phyloP scores from a whole-genome alignment of 1,284 basidiomycete genomes.

The Ceratobasidium sp. region DNA sequence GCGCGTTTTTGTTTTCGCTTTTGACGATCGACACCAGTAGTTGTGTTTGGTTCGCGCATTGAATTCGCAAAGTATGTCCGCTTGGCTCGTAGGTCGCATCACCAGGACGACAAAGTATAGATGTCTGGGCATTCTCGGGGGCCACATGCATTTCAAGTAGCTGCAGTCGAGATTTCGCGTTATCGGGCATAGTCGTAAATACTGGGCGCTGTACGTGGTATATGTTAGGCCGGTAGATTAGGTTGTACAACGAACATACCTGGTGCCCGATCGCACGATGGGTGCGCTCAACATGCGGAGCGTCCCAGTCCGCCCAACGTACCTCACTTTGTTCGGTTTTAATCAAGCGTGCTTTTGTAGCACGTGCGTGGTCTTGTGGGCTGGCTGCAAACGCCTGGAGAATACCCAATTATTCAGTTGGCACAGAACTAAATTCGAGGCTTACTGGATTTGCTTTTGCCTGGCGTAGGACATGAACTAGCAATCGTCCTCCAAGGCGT shows the following conservation, averaged over 20 bases:
- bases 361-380: constrained; percentile 42
- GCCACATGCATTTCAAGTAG: constrained; percentile 35
- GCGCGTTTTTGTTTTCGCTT: constrained; percentile 26
- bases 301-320: constrained; percentile 40
- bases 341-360: constrained; percentile 43
- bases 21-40: constrained; percentile 39
- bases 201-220: neutral
- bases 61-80: constrained; percentile 24
- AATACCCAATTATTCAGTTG: neutral
- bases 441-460: constrained; percentile 26
- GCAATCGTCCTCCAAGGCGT: constrained; percentile 39
- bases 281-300: constrained; percentile 39
- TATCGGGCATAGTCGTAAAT: constrained; percentile 42
- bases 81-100: constrained; percentile 22
- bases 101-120: constrained; percentile 17
- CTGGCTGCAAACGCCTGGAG: constrained; percentile 5
- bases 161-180: constrained; percentile 19
- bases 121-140: neutral
- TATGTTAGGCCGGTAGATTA: neutral
- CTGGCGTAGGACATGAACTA: constrained; percentile 43
- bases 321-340: constrained; percentile 36
- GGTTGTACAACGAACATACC: constrained; percentile 11
- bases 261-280: constrained; percentile 44
- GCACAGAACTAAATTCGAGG: neutral
- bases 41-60: constrained; percentile 33